A percentile compares a stretch with the other conserved stretches of the same genome.
phyloP scores from a whole-genome alignment of 345 rosid genomes.

The Pugionium dolabratum region DNA sequence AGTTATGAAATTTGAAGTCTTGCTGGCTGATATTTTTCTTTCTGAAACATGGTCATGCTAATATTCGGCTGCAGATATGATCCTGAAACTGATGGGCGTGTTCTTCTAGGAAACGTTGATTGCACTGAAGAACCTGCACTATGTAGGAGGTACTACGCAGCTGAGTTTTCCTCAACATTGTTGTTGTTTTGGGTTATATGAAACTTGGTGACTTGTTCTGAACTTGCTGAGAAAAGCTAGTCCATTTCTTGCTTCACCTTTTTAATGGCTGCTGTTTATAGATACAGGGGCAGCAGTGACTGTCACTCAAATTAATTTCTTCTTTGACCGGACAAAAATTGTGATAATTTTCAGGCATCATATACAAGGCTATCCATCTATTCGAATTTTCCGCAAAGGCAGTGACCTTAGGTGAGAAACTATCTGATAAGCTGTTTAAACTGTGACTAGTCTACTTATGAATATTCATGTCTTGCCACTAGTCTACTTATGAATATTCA shows the following conservation, averaged over 20 bases:
- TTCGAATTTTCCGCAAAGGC: conserved; percentile 97
- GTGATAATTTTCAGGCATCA: conserved; percentile 61
- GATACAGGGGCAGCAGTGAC: conserved; percentile 13
- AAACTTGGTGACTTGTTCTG: conserved; percentile 23
- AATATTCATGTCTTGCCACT: conserved; percentile 1
- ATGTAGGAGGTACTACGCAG: conserved; percentile 69
- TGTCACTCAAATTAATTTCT: background rate
- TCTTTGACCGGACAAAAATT: conserved; percentile 11
- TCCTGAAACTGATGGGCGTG: conserved; percentile 91
- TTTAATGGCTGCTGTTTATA: conserved; percentile 4
- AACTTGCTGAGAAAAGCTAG: conserved; percentile 14
- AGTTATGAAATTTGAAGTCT: conserved; percentile 15
- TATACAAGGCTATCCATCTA: conserved; percentile 96
- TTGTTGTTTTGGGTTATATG: conserved; percentile 11
- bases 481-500: conserved; percentile 4
- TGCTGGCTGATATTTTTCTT: conserved; percentile 2
- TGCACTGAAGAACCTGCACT: conserved; percentile 73
- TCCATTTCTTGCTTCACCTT: conserved; percentile 12
- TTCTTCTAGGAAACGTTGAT: conserved; percentile 83
- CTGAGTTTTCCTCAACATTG: conserved; percentile 23
- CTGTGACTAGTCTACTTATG: background rate
- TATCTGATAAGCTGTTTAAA: conserved; percentile 23
- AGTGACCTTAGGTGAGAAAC: conserved; percentile 71
- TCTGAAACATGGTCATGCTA: conserved; percentile 26
- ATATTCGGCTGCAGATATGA: conserved; percentile 65